Percentiles rank a stretch among this genome's conserved stretches.
Conservation (phyloP, 768 basidiomycete species). For the Phanerochaete carnosa region DNA sequence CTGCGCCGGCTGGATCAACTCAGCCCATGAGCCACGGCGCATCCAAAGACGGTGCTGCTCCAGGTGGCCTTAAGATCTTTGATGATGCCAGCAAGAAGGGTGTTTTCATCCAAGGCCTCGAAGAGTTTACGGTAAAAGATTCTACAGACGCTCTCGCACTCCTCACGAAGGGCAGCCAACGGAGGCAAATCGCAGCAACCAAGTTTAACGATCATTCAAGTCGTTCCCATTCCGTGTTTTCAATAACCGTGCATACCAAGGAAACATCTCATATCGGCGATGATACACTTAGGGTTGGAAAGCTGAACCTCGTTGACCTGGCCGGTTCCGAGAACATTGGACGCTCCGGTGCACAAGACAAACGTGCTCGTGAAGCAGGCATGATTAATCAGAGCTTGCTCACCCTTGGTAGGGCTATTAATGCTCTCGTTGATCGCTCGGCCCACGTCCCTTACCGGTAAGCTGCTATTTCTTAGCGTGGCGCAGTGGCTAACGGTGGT, state of each 20-base stretch:
- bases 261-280: constrained; percentile 76
- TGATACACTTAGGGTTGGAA: constrained; percentile 89
- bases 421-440: constrained; percentile 88
- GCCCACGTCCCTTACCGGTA: constrained; percentile 94
- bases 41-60: constrained; percentile 42
- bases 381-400: constrained; percentile 98
- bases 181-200: constrained; percentile 91
- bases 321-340: constrained; percentile 98
- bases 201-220: constrained; percentile 98
- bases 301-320: constrained; percentile 94
- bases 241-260: constrained; percentile 92
- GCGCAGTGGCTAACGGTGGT: neutral
- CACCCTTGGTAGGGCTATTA: constrained; percentile 96
- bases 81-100: constrained; percentile 88
- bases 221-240: constrained; percentile 96
- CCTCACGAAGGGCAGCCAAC: constrained; percentile 84
- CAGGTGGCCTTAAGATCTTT: constrained; percentile 80
- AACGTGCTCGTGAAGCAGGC: constrained; percentile 92
- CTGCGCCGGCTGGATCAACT: constrained; percentile 57
- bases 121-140: constrained; percentile 83
- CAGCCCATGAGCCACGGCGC: constrained; percentile 78
- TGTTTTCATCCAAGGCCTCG: constrained; percentile 91
- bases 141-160: constrained; percentile 80
- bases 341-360: constrained; percentile 91
- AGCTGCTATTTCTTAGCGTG: constrained; percentile 17